Evolutionary conservation across 2,329 filamentous ascomycete genomes (phyloP), one percentile per base, ranked within the genome.

Genomic region (Colletotrichum nymphaeae): DNA sequence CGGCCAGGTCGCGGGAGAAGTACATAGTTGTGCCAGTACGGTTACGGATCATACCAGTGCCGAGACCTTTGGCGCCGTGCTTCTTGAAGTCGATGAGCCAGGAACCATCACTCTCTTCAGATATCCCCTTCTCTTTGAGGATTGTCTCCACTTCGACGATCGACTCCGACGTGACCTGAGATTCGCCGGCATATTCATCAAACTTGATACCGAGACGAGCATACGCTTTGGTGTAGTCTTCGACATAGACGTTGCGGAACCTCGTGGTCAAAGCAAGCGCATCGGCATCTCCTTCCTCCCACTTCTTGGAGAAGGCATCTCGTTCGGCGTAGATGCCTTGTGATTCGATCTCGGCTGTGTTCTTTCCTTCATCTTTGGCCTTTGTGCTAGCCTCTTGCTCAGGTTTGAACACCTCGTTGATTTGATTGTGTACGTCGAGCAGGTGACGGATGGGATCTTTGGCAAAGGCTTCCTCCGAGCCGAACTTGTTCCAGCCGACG

Each of bases 381-480:
- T 81, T 84, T 78, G 90, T 89, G 53, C 88, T 86, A 52, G 88
- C 83, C 59, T 91, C 90, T 58, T 90, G 87, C 81, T 95, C 92
- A 0, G 88, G 89, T 11, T 86, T 84, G 75, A 92, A 88, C 4
- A 92, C 86, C 49, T 86, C 86, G 77, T 91, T 91, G 79, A 94
- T 93, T 80, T 89, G 88, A 72, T 92, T 91, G 78, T 94, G 95
- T 19, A 95, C 89, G 68, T 94, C 89, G 76, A 92, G 93, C 12
- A 95, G 84, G 79, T 95, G 93, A 69, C 90, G 89, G 76, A 95
- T 92, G 1, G 93, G 92, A 77, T 94, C 92, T 63, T 86, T 85
- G 58, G 87, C 81, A 12, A 94, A 84, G 72, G 88, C 87, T 65
- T 92, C 89, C 77, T 94, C 91, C 58, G 86, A 89, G 2, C 93